Conservation (phyloP, 352 stramenopile species). For the Phytophthora megakarya region DNA sequence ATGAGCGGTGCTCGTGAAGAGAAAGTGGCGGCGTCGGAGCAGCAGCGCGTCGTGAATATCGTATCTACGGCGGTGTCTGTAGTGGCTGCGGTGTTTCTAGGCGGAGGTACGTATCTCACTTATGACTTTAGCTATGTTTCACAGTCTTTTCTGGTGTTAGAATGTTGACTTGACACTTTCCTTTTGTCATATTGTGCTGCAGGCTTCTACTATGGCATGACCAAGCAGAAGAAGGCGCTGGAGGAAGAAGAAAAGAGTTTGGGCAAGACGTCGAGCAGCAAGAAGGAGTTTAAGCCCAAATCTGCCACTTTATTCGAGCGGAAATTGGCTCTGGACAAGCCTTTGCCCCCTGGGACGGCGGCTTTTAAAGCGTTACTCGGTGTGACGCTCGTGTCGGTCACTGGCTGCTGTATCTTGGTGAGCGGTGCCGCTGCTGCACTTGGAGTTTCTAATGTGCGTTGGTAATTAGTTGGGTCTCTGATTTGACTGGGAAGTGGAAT, state of each 20-base stretch:
- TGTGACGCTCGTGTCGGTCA: conserved; percentile 51
- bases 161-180: background rate
- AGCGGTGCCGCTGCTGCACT: conserved; percentile 36
- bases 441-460: conserved; percentile 50
- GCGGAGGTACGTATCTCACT: conserved; percentile 36
- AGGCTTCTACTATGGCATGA: conserved; percentile 73
- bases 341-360: conserved; percentile 36
- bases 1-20: conserved; percentile 22
- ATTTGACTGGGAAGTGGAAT: background rate
- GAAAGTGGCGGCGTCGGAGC: conserved; percentile 6
- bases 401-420: conserved; percentile 47
- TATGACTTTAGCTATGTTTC: background rate
- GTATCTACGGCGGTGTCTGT: conserved; percentile 41
- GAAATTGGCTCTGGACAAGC: conserved; percentile 46
- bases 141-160: background rate
- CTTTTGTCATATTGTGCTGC: conserved; percentile 32
- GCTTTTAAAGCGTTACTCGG: conserved; percentile 53
- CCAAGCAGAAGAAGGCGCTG: conserved; percentile 43
- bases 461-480: conserved; percentile 10
- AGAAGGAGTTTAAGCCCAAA: conserved; percentile 34
- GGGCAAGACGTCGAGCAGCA: conserved; percentile 14
- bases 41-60: conserved; percentile 23
- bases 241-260: conserved; percentile 42
- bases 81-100: conserved; percentile 45
- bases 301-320: conserved; percentile 44